A percentile compares a stretch with the other conserved stretches of the same genome.
Evolutionary conservation across 495 filamentous ascomycete species (phyloP).

Genomic region (Penicillium angulare): DNA sequence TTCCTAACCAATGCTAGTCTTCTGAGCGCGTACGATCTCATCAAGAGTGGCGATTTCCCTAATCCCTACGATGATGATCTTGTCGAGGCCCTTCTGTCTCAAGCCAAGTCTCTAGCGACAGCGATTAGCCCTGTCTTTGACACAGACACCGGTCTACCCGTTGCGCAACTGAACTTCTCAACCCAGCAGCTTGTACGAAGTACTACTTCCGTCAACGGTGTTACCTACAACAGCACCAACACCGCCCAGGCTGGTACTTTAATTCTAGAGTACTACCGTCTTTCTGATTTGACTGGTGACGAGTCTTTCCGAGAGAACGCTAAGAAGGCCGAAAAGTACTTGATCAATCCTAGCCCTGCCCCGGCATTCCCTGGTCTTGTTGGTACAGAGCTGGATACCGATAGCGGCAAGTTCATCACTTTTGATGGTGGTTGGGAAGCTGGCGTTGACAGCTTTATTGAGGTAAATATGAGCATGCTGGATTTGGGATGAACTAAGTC

Average conservation of each 20-base stretch:
- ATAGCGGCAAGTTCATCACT: slow-evolving; percentile 21
- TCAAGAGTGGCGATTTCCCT: slow-evolving; percentile 21
- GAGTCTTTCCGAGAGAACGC: slow-evolving; percentile 21
- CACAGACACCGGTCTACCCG: slow-evolving; percentile 18
- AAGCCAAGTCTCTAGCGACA: slow-evolving; percentile 17
- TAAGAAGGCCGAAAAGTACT: slow-evolving; percentile 13
- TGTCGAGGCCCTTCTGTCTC: slow-evolving; percentile 18
- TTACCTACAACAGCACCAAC: slow-evolving; percentile 22
- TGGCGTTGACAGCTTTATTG: slow-evolving; percentile 23
- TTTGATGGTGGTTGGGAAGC: slow-evolving; percentile 23
- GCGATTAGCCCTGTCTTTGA: slow-evolving; percentile 20
- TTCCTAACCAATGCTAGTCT: too few relatives aligned
- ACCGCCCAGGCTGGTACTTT: slow-evolving; percentile 21
- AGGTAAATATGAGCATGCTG: slow-evolving; percentile 7
- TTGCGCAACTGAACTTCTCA: slow-evolving; percentile 12
- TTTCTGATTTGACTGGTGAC: slow-evolving; percentile 23
- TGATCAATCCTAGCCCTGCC: slow-evolving; percentile 17
- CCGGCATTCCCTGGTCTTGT: slow-evolving; percentile 19
- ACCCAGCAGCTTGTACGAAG: slow-evolving; percentile 9
- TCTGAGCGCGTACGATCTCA: slow-evolving; percentile 21
- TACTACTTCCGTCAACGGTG: slow-evolving; percentile 16
- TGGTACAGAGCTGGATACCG: slow-evolving; percentile 19
- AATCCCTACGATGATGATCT: slow-evolving; percentile 15
- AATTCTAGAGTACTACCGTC: slow-evolving; percentile 22
- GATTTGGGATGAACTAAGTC: too few relatives aligned